phyloP scores from a whole-genome alignment of 345 rosid genomes.

The Eucalyptus pauciflora region DNA sequence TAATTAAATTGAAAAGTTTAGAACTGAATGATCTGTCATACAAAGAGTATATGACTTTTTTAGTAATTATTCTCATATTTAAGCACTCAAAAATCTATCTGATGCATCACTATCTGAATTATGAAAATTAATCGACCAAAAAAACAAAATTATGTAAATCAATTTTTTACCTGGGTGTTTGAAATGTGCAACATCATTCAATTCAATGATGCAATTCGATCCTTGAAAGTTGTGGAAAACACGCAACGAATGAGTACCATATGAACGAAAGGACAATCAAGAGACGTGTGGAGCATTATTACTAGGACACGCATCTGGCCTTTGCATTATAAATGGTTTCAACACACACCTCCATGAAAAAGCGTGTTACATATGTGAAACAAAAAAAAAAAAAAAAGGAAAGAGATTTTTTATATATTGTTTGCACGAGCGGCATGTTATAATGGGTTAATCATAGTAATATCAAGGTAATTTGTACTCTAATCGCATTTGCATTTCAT shows the following conservation, averaged over 20 bases:
- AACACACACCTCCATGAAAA: background rate
- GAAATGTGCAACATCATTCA: background rate
- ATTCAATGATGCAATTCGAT: background rate
- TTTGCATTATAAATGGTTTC: background rate
- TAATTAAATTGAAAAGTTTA: background rate
- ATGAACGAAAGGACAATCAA: background rate
- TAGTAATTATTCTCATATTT: background rate
- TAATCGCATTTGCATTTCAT: background rate
- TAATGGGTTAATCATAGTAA: background rate
- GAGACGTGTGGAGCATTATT: background rate
- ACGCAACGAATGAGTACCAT: background rate
- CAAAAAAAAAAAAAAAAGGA: background rate
- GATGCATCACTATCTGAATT: background rate
- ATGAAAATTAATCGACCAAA: background rate
- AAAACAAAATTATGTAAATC: background rate
- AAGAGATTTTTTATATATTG: background rate
- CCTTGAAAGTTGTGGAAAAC: background rate
- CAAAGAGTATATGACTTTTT: background rate
- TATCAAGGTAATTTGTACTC: background rate
- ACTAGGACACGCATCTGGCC: background rate
- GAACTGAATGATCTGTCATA: background rate
- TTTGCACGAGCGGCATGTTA: background rate
- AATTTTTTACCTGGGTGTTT: background rate
- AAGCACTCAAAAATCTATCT: background rate
- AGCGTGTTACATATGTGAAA: background rate